Base-by-base conservation (phyloP, 2,329 filamentous ascomycete species). In the Septoria petroselini region DNA sequence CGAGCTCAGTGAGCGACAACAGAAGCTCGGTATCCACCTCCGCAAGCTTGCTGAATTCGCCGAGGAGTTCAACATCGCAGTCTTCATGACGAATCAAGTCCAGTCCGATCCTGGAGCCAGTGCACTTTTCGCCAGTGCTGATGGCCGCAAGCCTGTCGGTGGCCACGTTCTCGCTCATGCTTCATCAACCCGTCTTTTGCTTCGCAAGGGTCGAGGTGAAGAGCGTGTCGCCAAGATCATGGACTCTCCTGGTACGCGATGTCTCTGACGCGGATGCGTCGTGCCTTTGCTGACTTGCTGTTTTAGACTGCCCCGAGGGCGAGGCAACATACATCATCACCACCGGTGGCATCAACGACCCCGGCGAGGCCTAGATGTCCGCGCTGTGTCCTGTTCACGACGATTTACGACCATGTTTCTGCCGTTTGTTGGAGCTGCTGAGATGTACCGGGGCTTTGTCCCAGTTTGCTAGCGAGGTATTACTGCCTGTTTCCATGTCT, bases 241-340 rank as follows among this genome's bases (percentile, higher is more conserved):
- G 56, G 82, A 84, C 62, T 84, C 80, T 27, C 82, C 82, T 51
- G 82, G 81, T 84, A 65, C 50, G 52, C 15, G 30, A 15, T 47
- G 18, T 31, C 17, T 15, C n/a, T 14, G 27, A 15, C 17, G 15
- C 18, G 12, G 9, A 2, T 14, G 8, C 0, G 17, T 27, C 3
- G 1, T 18, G 3, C 23, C 11, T n/a, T 5, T 35, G 15, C n/a
- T 21, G 19, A 18, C n/a, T 8, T 25, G 31, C 58, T 67, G 38
- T 68, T 15, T 30, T 54, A 81, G 83, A 85, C 60, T 85, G 83
- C 61, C 82, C 83, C 4, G 83, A 86, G 65, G 76, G 76, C 41
- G 83, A 86, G 67, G 82, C 83, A 19, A 85, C 79, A 1, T 86
- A 86, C 66, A 76, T 86, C 56, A 86, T 86, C 59, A 85, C 82